Conservation (phyloP, 2,329 filamentous ascomycete genomes). For the Metarhizium anisopliae region DNA sequence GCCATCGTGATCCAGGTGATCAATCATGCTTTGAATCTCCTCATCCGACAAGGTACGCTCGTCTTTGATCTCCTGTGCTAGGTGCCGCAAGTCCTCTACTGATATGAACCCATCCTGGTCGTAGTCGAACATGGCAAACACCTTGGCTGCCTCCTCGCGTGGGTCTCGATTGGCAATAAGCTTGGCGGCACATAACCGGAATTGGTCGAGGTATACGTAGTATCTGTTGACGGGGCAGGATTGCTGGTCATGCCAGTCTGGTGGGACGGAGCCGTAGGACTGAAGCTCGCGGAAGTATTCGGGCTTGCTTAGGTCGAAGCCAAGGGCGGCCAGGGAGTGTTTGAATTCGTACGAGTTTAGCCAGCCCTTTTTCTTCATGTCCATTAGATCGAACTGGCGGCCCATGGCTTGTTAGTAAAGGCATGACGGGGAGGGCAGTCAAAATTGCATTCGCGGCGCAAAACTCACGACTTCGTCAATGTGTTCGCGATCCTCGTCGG, state of each 20-base stretch:
- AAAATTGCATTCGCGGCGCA: background rate
- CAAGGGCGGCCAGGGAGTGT: constrained; percentile 89
- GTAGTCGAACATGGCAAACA: constrained; percentile 88
- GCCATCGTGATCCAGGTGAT: constrained; percentile 92
- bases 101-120: constrained; percentile 88
- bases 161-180: constrained; percentile 79
- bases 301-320: constrained; percentile 81
- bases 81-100: constrained; percentile 75
- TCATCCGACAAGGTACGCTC: constrained; percentile 72
- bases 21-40: constrained; percentile 91
- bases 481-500: constrained; percentile 85
- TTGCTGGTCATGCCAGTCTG: constrained; percentile 41
- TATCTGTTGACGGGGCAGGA: constrained; percentile 35
- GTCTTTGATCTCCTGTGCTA: constrained; percentile 86
- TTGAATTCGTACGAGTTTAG: constrained; percentile 98
- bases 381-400: constrained; percentile 80
- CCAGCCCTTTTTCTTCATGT: constrained; percentile 87
- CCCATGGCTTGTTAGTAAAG: constrained; percentile 10
- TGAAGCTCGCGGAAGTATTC: constrained; percentile 77
- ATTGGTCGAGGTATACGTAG: constrained; percentile 44
- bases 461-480: constrained; percentile 82
- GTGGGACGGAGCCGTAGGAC: constrained; percentile 66
- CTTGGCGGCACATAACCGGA: constrained; percentile 64
- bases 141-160: constrained; percentile 79
- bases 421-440: background rate